These are phyloP conservation scores for Penicillium oxalicum DNA, from an alignment of 2,329 filamentous ascomycete species.

Conservation along the genomic window DNA sequence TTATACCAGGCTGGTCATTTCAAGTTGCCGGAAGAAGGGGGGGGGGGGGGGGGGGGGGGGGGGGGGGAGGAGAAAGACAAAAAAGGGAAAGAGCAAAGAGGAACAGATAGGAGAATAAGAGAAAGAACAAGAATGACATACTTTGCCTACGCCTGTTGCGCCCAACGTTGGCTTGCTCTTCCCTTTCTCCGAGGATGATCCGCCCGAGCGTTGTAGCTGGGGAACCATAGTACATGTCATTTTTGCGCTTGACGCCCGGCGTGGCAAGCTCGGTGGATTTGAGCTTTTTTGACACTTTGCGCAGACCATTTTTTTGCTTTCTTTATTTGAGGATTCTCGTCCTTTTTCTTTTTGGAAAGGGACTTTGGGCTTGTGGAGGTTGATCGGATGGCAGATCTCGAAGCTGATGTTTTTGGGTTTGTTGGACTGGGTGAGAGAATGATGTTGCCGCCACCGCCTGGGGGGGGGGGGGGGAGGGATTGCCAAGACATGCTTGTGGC, in stretches of 20 bases:
- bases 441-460: too few species aligned
- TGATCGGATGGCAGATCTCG: background rate
- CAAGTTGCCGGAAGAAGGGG: too few species aligned
- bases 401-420: background rate
- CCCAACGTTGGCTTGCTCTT: constrained; percentile 46
- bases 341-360: too few species aligned
- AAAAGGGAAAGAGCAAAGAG: too few species aligned
- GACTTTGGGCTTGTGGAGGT: too few species aligned
- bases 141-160: constrained; percentile 55
- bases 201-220: constrained; percentile 37
- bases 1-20: too few species aligned
- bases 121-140: constrained; percentile 22
- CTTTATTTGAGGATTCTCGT: background rate
- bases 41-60: too few species aligned
- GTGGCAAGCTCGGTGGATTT: constrained; percentile 58
- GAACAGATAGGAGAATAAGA: background rate
- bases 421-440: too few species aligned
- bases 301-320: constrained; percentile 51
- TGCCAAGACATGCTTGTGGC: too few species aligned
- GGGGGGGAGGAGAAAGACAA: too few species aligned
- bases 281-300: constrained; percentile 56
- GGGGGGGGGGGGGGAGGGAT: too few species aligned
- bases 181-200: constrained; percentile 19
- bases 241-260: constrained; percentile 61
- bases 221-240: constrained; percentile 60